These are phyloP conservation scores for Trypanosoma theileri DNA, from an alignment of 208 protist species.

Conservation along the genomic window DNA sequence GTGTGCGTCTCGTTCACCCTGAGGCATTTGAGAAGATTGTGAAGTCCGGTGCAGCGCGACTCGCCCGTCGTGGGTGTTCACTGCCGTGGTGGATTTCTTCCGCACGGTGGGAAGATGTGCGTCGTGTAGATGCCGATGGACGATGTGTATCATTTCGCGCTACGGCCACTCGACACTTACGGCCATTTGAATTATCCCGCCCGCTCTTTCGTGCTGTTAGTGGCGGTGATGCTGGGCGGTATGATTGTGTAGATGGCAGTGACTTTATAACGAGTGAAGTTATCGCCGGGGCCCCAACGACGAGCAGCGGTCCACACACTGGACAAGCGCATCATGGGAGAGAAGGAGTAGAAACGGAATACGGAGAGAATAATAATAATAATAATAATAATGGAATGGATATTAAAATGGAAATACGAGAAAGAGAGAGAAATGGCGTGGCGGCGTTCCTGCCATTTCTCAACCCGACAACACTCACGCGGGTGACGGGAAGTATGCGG, in stretches of 20 bases:
- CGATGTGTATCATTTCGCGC: conserved; percentile 69
- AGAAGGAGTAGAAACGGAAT: too few species aligned
- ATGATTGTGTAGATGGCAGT: conserved; percentile 8
- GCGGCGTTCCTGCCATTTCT: conserved; percentile 58
- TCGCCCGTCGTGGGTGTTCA: conserved; percentile 45
- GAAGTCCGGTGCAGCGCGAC: conserved; percentile 60
- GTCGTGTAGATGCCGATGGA: conserved; percentile 1
- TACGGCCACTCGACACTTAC: conserved; percentile 50
- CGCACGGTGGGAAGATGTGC: conserved; percentile 45
- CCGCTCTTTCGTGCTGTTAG: conserved; percentile 51
- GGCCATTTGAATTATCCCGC: conserved; percentile 51
- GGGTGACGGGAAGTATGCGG: conserved; percentile 50
- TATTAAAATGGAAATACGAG: too few species aligned
- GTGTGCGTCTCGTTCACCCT: conserved; percentile 55
- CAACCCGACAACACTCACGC: conserved; percentile 39
- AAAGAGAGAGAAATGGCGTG: neutral
- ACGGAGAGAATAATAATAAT: too few species aligned
- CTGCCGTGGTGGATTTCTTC: conserved; percentile 78
- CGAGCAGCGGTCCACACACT: neutral
- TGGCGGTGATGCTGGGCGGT: conserved; percentile 11
- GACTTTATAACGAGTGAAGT: conserved; percentile 28
- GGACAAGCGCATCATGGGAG: too few species aligned
- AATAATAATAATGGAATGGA: too few species aligned
- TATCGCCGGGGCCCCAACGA: conserved; percentile 20
- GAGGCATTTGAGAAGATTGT: conserved; percentile 46